Percentiles rank a stretch among this genome's conserved stretches.
Evolutionary conservation across 1,139 yeast species (phyloP).

Genomic region (Candida mesenterica): DNA sequence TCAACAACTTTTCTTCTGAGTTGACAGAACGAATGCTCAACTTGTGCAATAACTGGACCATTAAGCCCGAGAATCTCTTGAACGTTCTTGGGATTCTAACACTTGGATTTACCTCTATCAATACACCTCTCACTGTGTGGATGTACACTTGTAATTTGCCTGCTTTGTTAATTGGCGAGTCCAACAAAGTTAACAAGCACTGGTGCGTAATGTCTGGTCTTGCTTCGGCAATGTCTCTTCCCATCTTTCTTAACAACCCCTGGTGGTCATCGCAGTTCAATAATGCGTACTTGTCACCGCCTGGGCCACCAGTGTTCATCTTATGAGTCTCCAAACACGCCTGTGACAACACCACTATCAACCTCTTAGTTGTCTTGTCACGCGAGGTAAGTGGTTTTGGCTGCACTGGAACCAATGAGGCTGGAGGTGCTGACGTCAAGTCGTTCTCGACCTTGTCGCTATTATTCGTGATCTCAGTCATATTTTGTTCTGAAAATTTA

Average conservation of each 20-base stretch:
- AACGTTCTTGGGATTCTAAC: constrained; percentile 98
- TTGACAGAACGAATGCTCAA: constrained; percentile 91
- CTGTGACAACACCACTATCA: constrained; percentile 88
- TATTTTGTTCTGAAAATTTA: constrained; percentile 3
- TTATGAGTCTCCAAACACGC: constrained; percentile 96
- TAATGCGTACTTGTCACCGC: constrained; percentile 89
- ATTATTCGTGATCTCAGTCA: constrained; percentile 8
- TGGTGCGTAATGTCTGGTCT: constrained; percentile 98
- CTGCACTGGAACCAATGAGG: constrained; percentile 78
- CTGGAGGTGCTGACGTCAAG: constrained; percentile 49
- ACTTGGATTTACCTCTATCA: constrained; percentile 92
- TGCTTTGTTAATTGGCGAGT: constrained; percentile 95
- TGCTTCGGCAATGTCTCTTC: constrained; percentile 95
- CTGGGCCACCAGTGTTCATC: constrained; percentile 67
- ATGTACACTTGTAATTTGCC: constrained; percentile 95
- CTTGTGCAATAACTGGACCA: constrained; percentile 94
- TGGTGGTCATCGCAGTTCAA: constrained; percentile 98
- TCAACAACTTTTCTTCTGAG: constrained; percentile 88
- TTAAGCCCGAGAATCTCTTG: constrained; percentile 93
- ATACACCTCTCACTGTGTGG: constrained; percentile 91
- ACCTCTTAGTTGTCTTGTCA: constrained; percentile 79
- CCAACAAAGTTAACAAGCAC: constrained; percentile 87
- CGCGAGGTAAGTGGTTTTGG: constrained; percentile 79
- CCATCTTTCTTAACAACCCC: constrained; percentile 91
- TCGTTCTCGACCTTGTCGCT: constrained; percentile 22